phyloP scores from a whole-genome alignment of 148 eudicot species.

The Agrostemma githago region DNA sequence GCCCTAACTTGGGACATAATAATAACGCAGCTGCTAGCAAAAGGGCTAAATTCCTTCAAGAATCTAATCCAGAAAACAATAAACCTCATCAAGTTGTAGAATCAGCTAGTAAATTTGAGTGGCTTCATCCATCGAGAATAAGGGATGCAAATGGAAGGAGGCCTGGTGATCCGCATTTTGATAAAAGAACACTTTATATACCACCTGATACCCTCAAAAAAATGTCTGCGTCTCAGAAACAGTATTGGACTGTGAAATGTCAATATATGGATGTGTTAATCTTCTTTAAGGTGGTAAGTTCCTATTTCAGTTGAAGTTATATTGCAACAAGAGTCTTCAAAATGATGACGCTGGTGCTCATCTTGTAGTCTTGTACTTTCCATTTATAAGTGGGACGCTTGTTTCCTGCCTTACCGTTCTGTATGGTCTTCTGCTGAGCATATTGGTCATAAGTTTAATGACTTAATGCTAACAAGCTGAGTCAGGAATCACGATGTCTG shows the following conservation, averaged over 20 bases:
- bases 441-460: neutral
- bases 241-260: constrained; percentile 84
- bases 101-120: constrained; percentile 66
- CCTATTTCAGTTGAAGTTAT: neutral
- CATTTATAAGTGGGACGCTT: neutral
- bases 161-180: constrained; percentile 64
- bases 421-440: neutral
- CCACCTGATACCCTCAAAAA: constrained; percentile 78
- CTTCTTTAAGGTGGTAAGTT: constrained; percentile 97
- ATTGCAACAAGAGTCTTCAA: neutral
- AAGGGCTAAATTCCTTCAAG: constrained; percentile 49
- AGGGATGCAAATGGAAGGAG: constrained; percentile 86
- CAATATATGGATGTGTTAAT: constrained; percentile 84
- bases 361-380: neutral
- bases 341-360: neutral
- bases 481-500: neutral
- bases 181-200: constrained; percentile 76
- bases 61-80: constrained; percentile 28
- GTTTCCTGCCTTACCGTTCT: neutral
- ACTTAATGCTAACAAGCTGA: neutral
- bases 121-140: constrained; percentile 80
- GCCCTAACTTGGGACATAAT: constrained; percentile 29
- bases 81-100: constrained; percentile 34
- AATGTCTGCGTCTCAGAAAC: constrained; percentile 97
- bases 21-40: constrained; percentile 43